Conservation (phyloP, 345 rosid genomes). For the Dipteronia sinensis region DNA sequence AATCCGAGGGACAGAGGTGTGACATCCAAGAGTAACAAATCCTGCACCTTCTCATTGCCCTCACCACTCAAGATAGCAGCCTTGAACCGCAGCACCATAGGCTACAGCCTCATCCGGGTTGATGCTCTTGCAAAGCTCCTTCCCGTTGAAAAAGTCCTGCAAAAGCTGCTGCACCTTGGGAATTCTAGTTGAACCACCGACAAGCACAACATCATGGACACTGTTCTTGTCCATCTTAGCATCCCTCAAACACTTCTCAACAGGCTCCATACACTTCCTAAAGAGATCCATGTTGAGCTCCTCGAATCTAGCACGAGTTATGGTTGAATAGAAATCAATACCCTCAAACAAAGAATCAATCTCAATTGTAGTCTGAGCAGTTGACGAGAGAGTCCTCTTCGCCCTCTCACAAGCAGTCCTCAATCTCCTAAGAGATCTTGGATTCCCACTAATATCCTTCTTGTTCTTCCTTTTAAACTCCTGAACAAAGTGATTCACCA, state of each 20-base stretch:
- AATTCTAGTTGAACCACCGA: constrained; percentile 56
- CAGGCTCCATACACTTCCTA: constrained; percentile 56
- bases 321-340: constrained; percentile 49
- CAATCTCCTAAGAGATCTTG: constrained; percentile 55
- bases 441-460: constrained; percentile 55
- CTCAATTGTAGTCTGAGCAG: constrained; percentile 50
- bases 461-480: constrained; percentile 56
- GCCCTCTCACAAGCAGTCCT: constrained; percentile 51
- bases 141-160: constrained; percentile 54
- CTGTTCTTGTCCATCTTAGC: constrained; percentile 58
- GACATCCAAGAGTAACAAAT: constrained; percentile 43
- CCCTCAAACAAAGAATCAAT: constrained; percentile 57
- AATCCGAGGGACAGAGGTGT: constrained; percentile 47
- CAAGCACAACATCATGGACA: constrained; percentile 56
- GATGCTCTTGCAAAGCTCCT: constrained; percentile 58
- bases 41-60: constrained; percentile 52
- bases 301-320: constrained; percentile 53
- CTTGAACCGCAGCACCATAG: constrained; percentile 56
- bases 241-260: constrained; percentile 57
- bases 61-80: constrained; percentile 57
- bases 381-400: constrained; percentile 45
- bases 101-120: constrained; percentile 63
- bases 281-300: constrained; percentile 54
- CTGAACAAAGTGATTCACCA: constrained; percentile 56
- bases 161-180: constrained; percentile 57